Evolutionary conservation across 179 eudicot genomes (phyloP).

Genomic region (Silene coronaria): DNA sequence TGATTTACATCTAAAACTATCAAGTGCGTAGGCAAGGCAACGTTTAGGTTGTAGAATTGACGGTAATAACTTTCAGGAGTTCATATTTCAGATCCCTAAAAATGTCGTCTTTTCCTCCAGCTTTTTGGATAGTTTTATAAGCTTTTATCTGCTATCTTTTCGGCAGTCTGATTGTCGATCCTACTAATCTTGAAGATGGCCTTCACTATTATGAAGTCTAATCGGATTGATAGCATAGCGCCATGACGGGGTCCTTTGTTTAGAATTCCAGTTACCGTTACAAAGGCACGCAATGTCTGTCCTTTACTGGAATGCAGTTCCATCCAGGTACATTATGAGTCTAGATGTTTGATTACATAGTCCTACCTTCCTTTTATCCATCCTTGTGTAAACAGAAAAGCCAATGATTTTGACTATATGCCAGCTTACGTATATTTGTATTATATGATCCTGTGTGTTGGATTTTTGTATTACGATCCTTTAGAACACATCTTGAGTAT

Average conservation of each 20-base stretch:
- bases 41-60: no score
- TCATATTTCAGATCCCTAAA: background rate
- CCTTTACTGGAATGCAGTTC: constrained; percentile 65
- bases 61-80: background rate
- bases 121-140: constrained; percentile 1
- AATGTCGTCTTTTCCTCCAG: background rate
- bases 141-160: constrained; percentile 6
- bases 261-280: constrained; percentile 79
- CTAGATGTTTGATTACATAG: background rate
- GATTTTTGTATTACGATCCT: background rate
- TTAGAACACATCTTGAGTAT: background rate
- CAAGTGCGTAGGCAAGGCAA: no score
- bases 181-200: constrained; percentile 67
- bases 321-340: constrained; percentile 46
- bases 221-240: constrained; percentile 71
- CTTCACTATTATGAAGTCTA: constrained; percentile 77
- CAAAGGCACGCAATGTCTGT: constrained; percentile 64
- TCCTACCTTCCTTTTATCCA: background rate
- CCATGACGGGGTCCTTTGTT: constrained; percentile 98
- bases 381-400: background rate
- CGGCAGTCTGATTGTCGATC: constrained; percentile 83
- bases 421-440: background rate
- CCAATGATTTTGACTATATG: background rate
- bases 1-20: background rate
- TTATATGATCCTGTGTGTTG: background rate